Evolutionary conservation across 2,329 filamentous ascomycete species (phyloP), one percentile per base, ranked within the genome.

Genomic region (Mariannaea elegans): DNA sequence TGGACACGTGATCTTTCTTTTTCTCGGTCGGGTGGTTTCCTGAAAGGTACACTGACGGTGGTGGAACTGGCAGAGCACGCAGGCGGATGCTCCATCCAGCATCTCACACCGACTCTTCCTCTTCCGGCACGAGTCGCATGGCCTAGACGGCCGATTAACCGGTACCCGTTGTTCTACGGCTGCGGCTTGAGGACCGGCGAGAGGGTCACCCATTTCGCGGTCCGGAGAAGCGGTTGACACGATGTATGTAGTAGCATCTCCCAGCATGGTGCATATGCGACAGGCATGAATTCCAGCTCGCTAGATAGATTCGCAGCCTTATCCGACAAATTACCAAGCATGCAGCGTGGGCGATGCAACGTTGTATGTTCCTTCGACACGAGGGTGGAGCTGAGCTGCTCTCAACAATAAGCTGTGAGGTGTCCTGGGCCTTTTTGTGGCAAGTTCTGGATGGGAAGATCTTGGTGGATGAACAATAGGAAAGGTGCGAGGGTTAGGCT

Each of bases 71-170:
- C 46, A 49, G 46, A 49, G 46, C 18, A 38, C 46, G 23, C 46
- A 49, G 14, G 18, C 12, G 34, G 46, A 36, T 23, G 31, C 29
- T 23, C 31, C 46, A 24, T 49, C 29, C 10, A 27, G 46, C 46
- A 49, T 49, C 31, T 49, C 46, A 27, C 46, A 49, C n/a, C 46
- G 46, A 36, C 29, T 49, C 46, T 49, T 49, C 23, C 46, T 49
- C 46, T 38, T 49, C 6, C 46, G 46, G 29, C 46, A 49, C 18
- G 46, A 49, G 46, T 49, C 46, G 21, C 46, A 49, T 49, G 46
- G 46, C 46, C 46, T 34, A 18, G 46, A 49, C 19, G 46, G 46
- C 13, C 46, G 46, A 24, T 49, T 49, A 18, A 49, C 32, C 1
- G 46, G 8, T 12, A 49, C 46, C 18, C 31, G 29, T 49, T 49